A percentile compares a stretch with the other conserved stretches of the same genome.
These are phyloP conservation scores for Boletus rubroflammeus DNA, from an alignment of 768 basidiomycete genomes.

Conservation along the genomic window DNA sequence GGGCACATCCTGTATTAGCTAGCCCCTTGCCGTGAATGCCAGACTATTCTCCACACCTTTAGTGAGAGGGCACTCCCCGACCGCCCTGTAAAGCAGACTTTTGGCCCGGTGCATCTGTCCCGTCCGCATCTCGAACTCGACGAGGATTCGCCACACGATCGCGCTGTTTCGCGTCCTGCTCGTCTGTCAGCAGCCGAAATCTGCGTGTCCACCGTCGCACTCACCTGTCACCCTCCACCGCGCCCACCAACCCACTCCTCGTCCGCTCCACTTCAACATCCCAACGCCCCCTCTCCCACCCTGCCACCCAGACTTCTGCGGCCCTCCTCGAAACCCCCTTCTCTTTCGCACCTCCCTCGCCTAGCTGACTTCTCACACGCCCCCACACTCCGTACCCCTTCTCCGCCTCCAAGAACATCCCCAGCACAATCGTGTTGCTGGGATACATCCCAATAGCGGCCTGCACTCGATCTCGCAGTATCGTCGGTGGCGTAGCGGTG, in stretches of 20 bases:
- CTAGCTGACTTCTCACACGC: conserved; percentile 53
- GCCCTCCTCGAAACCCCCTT: conserved; percentile 59
- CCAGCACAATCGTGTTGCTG: conserved; percentile 67
- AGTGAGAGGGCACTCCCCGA: conserved; percentile 67
- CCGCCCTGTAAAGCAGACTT: conserved; percentile 67
- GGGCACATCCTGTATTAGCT: conserved; percentile 7
- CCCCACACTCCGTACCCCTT: conserved; percentile 80
- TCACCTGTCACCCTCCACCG: conserved; percentile 67
- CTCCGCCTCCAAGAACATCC: conserved; percentile 73
- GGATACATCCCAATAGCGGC: conserved; percentile 57
- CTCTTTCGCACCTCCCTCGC: conserved; percentile 41
- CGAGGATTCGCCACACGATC: conserved; percentile 66
- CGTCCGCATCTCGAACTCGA: conserved; percentile 73
- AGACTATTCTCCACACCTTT: conserved; percentile 49
- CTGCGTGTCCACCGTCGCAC: conserved; percentile 10
- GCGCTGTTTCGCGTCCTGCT: conserved; percentile 63
- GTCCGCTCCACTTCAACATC: conserved; percentile 66
- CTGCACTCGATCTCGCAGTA: conserved; percentile 56
- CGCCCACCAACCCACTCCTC: conserved; percentile 55
- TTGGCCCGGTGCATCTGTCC: conserved; percentile 62
- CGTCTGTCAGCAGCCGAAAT: conserved; percentile 3
- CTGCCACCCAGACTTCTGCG: conserved; percentile 72
- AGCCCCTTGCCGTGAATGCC: conserved; percentile 5
- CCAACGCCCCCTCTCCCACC: conserved; percentile 79
- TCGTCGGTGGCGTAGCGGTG: conserved; percentile 52